Percentiles rank a stretch among this genome's conserved stretches.
Evolutionary conservation across 345 rosid species (phyloP).

Genomic region (Eucalyptus urophylla): DNA sequence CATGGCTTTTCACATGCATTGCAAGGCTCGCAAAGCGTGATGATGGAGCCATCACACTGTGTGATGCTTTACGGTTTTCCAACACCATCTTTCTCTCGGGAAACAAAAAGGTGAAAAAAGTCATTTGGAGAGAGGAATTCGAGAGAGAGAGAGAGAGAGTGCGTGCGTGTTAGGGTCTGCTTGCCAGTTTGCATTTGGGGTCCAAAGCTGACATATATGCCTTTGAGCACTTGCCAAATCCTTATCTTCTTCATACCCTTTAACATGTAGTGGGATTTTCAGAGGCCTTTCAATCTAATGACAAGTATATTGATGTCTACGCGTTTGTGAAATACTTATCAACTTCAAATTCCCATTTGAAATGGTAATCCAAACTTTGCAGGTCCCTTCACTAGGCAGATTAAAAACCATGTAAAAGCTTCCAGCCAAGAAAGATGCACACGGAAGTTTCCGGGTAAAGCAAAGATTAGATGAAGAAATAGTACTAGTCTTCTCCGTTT

Average conservation of each 20-base stretch:
- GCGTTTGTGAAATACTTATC: background rate
- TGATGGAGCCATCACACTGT: background rate
- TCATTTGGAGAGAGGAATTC: background rate
- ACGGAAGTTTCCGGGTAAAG: background rate
- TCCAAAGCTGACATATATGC: background rate
- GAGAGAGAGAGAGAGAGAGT: background rate
- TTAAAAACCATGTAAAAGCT: background rate
- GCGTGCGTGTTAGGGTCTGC: background rate
- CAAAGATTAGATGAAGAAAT: background rate
- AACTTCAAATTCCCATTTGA: background rate
- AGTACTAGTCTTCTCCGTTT: background rate
- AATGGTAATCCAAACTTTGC: background rate
- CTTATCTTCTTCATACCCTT: background rate
- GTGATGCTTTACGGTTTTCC: background rate
- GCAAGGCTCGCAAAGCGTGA: background rate
- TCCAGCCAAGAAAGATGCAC: background rate
- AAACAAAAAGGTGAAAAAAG: background rate
- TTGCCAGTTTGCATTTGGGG: background rate
- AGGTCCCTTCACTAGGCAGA: background rate
- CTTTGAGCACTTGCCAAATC: background rate
- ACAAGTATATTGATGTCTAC: background rate
- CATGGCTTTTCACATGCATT: background rate
- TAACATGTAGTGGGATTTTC: background rate
- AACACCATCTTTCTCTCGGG: background rate
- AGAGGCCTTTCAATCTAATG: background rate